These are phyloP conservation scores for Triglochin maritima DNA, from an alignment of 106 monocot genomes.

Conservation along the genomic window DNA sequence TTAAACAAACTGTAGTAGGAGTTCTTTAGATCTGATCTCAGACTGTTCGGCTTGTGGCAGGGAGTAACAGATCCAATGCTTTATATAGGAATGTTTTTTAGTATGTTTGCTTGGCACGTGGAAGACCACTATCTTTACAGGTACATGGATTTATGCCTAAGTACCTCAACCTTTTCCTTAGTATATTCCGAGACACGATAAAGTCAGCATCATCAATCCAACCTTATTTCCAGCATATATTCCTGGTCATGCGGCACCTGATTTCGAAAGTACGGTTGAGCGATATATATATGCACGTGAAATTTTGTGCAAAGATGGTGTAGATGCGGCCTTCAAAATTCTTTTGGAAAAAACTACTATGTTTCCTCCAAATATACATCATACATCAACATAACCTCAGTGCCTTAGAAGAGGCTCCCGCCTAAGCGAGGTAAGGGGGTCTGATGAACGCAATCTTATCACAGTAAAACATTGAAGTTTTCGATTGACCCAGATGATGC, in stretches of 20 bases:
- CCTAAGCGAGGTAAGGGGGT: no score
- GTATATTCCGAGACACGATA: neutral
- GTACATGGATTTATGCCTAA: constrained; percentile 14
- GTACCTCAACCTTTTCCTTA: neutral
- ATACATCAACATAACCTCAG: no score
- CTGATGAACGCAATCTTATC: no score
- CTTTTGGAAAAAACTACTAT: constrained; percentile 90
- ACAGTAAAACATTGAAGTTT: no score
- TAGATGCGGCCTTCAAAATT: constrained; percentile 73
- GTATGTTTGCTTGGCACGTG: constrained; percentile 99
- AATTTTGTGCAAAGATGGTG: constrained; percentile 49
- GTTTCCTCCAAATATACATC: constrained; percentile 80
- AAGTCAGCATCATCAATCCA: neutral
- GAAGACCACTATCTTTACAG: constrained; percentile 98
- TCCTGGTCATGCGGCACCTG: constrained; percentile 69
- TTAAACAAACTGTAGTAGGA: neutral
- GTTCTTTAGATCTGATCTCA: neutral
- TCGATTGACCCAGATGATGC: no score
- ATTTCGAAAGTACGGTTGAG: constrained; percentile 62
- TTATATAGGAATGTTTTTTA: constrained; percentile 98
- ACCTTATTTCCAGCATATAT: constrained; percentile 59
- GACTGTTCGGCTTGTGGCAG: constrained; percentile 25
- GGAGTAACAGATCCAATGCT: constrained; percentile 99
- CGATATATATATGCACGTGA: constrained; percentile 59
- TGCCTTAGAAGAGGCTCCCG: no score